Evolutionary conservation across 2,329 filamentous ascomycete genomes (phyloP).

Genomic region (Ascochyta pisi): DNA sequence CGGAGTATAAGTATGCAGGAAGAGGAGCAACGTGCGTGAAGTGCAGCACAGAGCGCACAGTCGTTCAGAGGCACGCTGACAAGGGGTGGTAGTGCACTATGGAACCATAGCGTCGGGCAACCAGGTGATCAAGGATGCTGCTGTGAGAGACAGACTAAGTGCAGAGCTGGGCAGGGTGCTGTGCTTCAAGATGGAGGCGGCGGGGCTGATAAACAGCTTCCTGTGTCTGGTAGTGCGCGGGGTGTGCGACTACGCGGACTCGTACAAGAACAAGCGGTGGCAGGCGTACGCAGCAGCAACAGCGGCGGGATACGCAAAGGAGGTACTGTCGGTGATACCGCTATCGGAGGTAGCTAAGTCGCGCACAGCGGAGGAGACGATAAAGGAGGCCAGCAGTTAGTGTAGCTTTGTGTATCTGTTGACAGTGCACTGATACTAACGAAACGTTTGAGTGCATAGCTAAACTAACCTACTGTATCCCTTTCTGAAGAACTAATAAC

Average conservation of each 20-base stretch:
- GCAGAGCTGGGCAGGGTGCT: not conserved
- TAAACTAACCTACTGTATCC: constrained; percentile 22
- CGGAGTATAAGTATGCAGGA: no score
- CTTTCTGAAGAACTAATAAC: constrained; percentile 30
- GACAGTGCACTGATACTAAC: not conserved
- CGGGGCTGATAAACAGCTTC: not conserved
- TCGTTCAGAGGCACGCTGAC: no score
- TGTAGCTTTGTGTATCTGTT: not conserved
- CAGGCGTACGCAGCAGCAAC: constrained; percentile 7
- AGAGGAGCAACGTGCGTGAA: no score
- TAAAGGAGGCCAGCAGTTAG: not conserved
- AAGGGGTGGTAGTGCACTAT: no score
- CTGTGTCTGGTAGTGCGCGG: not conserved
- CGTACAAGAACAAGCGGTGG: constrained; percentile 12
- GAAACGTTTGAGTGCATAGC: not conserved
- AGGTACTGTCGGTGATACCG: constrained; percentile 16
- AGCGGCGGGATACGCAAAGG: constrained; percentile 12
- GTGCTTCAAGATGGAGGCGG: not conserved
- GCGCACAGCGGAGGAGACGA: constrained; percentile 7
- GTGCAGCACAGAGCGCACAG: no score
- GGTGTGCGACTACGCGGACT: constrained; percentile 1
- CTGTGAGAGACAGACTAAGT: no score
- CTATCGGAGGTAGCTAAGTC: constrained; percentile 9
- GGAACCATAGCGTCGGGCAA: no score
- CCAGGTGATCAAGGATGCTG: no score